Conservation (phyloP, 441 rosid species). For the Raphanus hybrid region DNA sequence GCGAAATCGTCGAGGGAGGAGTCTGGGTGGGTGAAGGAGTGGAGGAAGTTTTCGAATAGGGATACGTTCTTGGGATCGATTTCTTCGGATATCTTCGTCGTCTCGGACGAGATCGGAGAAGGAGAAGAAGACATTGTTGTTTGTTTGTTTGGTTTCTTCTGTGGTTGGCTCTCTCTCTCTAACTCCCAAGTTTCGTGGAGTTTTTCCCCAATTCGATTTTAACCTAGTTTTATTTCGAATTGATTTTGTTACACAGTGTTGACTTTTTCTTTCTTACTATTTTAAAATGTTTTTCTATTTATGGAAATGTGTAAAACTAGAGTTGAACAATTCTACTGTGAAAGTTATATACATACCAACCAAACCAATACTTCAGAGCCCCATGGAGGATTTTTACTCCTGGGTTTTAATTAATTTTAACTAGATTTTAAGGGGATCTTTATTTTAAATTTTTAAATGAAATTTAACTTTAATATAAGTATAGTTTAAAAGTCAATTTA, state of each 20-base stretch:
- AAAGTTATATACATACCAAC: background rate
- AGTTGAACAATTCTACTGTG: background rate
- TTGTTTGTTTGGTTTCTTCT: background rate
- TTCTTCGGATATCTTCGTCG: slow-evolving; percentile 36
- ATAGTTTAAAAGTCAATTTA: no score
- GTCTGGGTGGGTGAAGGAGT: slow-evolving; percentile 37
- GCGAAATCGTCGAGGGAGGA: slow-evolving; percentile 40
- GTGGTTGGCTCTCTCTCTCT: background rate
- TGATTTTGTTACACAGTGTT: background rate
- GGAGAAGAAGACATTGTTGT: slow-evolving; percentile 14
- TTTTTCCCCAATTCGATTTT: slow-evolving; percentile 1
- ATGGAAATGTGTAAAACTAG: background rate
- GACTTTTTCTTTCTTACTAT: background rate
- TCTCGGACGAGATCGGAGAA: slow-evolving; percentile 22
- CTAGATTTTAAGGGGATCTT: no score
- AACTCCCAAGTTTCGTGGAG: background rate
- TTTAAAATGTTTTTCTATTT: background rate
- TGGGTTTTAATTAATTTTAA: no score
- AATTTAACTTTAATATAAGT: no score
- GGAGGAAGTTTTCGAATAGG: slow-evolving; percentile 40
- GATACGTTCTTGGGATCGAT: slow-evolving; percentile 30
- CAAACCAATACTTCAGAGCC: no score
- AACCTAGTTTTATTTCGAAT: background rate
- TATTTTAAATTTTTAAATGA: no score
- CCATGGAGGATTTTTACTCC: no score